These are phyloP conservation scores for Aschersonia sp. DNA, from an alignment of 2,329 filamentous ascomycete species.

Conservation along the genomic window DNA sequence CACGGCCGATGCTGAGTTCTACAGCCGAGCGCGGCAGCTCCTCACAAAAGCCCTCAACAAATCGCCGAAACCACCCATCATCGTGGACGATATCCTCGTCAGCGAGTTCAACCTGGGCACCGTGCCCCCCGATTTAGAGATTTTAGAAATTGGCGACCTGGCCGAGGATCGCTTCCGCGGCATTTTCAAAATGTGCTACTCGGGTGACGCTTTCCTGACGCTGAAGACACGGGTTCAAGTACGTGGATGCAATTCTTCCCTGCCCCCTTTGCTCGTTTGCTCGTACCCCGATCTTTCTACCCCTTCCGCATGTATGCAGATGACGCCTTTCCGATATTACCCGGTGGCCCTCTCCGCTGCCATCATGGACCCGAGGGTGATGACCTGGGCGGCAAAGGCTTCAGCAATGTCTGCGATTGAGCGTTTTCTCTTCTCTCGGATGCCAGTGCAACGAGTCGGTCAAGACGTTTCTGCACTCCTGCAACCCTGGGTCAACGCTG, in stretches of 20 bases:
- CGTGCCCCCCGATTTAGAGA: slow-evolving; percentile 88
- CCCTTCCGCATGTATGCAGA: not conserved
- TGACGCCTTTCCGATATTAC: slow-evolving; percentile 7
- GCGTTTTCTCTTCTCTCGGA: no score
- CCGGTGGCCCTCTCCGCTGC: slow-evolving; percentile 1
- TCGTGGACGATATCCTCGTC: slow-evolving; percentile 97
- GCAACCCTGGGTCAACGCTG: no score
- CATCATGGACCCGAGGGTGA: no score
- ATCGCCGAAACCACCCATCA: slow-evolving; percentile 93
- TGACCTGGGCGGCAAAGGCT: no score
- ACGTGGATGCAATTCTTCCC: slow-evolving; percentile 20
- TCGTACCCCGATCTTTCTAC: not conserved
- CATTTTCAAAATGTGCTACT: slow-evolving; percentile 99
- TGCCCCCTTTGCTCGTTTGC: slow-evolving; percentile 2
- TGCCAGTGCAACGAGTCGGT: no score
- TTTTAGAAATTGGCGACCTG: slow-evolving; percentile 92
- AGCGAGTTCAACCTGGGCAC: slow-evolving; percentile 95
- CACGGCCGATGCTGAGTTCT: slow-evolving; percentile 85
- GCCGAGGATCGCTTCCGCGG: slow-evolving; percentile 93
- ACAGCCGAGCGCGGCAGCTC: slow-evolving; percentile 81
- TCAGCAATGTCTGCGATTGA: no score
- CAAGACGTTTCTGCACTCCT: no score
- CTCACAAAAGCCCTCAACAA: slow-evolving; percentile 94
- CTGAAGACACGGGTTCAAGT: slow-evolving; percentile 90
- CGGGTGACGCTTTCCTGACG: slow-evolving; percentile 87